Evolutionary conservation across 2,329 filamentous ascomycete species (phyloP).

Genomic region (Fusarium sp.): DNA sequence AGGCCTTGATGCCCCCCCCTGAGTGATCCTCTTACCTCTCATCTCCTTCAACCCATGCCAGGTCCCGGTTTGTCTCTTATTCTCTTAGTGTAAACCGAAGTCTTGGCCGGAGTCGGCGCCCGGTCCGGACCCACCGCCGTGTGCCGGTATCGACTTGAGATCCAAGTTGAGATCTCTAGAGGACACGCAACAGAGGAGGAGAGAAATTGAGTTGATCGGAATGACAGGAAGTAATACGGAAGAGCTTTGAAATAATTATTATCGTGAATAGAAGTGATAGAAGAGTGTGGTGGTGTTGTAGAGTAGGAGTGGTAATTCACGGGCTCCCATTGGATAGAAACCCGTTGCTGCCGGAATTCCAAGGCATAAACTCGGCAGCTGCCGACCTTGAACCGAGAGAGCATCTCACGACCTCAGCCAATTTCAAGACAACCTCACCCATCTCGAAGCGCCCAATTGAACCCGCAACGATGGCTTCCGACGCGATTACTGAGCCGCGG

Average conservation of each 20-base stretch:
- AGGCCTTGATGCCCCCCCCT: background rate
- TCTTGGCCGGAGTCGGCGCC: slow-evolving; percentile 18
- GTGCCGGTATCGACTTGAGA: slow-evolving; percentile 9
- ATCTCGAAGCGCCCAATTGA: slow-evolving; percentile 48
- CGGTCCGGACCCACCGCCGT: slow-evolving; percentile 25
- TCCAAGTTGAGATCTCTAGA: slow-evolving; percentile 8
- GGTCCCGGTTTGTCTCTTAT: background rate
- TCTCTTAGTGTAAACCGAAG: slow-evolving; percentile 5
- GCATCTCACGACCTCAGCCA: slow-evolving; percentile 42
- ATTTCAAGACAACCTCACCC: slow-evolving; percentile 41
- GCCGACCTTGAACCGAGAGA: slow-evolving; percentile 45
- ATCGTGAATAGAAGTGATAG: background rate
- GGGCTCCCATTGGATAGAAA: slow-evolving; percentile 32
- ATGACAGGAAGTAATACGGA: background rate
- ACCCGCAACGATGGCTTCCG: slow-evolving; percentile 49
- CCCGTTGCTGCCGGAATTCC: slow-evolving; percentile 38
- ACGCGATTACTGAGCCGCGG: slow-evolving; percentile 50
- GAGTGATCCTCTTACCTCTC: background rate
- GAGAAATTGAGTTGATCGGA: fast-evolving
- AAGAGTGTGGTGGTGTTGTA: background rate
- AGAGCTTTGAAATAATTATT: background rate
- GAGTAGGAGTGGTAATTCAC: slow-evolving; percentile 41
- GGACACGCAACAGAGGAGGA: background rate
- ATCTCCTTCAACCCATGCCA: slow-evolving; percentile 6
- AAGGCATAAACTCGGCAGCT: slow-evolving; percentile 39